Percentiles rank a stretch among this genome's conserved stretches.
phyloP scores from a whole-genome alignment of 2,329 filamentous ascomycete species.

The Paraconiothyrium sp. region DNA sequence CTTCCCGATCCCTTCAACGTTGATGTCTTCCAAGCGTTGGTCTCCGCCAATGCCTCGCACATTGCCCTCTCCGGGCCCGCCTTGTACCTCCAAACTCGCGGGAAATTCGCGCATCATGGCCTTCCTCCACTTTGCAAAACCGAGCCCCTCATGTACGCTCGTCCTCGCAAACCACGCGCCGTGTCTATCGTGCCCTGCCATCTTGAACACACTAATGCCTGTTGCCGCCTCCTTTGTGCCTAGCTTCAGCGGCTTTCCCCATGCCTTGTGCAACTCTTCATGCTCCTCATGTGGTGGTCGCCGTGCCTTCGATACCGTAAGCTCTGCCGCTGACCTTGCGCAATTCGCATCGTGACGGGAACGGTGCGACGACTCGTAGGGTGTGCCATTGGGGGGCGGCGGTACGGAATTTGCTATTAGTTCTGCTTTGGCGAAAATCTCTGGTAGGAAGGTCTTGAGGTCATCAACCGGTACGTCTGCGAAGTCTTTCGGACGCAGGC shows the following conservation, averaged over 20 bases:
- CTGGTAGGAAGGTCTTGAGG: slow-evolving; percentile 52
- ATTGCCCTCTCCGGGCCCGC: slow-evolving; percentile 74
- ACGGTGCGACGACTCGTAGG: slow-evolving; percentile 59
- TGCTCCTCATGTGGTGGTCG: slow-evolving; percentile 63
- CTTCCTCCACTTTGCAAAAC: slow-evolving; percentile 79
- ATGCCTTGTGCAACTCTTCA: slow-evolving; percentile 75
- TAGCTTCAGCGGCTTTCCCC: slow-evolving; percentile 84
- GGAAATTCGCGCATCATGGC: slow-evolving; percentile 82
- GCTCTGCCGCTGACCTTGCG: slow-evolving; percentile 60
- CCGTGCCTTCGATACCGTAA: slow-evolving; percentile 63
- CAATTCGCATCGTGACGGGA: slow-evolving; percentile 66
- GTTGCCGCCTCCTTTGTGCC: slow-evolving; percentile 77
- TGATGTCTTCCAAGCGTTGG: slow-evolving; percentile 71
- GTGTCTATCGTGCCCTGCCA: slow-evolving; percentile 79
- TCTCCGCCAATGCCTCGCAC: slow-evolving; percentile 89
- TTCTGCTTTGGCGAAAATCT: slow-evolving; percentile 66
- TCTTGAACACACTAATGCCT: slow-evolving; percentile 80
- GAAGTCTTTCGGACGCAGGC: slow-evolving; percentile 56
- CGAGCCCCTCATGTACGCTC: slow-evolving; percentile 81
- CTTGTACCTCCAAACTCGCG: slow-evolving; percentile 76
- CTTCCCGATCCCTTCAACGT: slow-evolving; percentile 67
- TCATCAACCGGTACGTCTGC: slow-evolving; percentile 55
- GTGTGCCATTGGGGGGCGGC: slow-evolving; percentile 58
- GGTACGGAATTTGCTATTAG: slow-evolving; percentile 81
- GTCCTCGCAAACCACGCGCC: slow-evolving; percentile 90